Evolutionary conservation across 2,329 filamentous ascomycete genomes (phyloP).

Genomic region (Torrubiella hemipterigena): DNA sequence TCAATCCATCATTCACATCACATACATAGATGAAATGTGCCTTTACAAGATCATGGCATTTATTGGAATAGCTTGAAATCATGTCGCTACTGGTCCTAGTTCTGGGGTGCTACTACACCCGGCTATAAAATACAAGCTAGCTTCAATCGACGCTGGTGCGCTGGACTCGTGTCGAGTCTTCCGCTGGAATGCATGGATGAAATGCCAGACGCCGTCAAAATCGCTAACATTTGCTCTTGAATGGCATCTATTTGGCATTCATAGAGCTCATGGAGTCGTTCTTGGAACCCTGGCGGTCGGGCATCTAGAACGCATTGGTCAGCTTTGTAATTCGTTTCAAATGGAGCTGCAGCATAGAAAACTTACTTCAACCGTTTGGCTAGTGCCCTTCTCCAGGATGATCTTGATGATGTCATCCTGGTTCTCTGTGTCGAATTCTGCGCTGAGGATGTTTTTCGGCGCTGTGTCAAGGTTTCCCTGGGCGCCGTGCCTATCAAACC

Average conservation of each 20-base stretch:
- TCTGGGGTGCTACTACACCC: too few relatives aligned
- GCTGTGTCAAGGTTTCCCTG: conserved; percentile 71
- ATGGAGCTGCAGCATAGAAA: not conserved
- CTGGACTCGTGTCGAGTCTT: too few relatives aligned
- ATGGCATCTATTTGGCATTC: conserved; percentile 30
- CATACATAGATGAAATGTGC: too few relatives aligned
- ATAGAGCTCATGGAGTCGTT: conserved; percentile 39
- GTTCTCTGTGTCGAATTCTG: conserved; percentile 73
- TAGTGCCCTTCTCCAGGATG: conserved; percentile 66
- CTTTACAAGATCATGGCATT: too few relatives aligned
- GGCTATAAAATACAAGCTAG: too few relatives aligned
- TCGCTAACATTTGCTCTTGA: too few relatives aligned
- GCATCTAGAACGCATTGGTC: conserved; percentile 25
- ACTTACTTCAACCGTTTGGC: conserved; percentile 48
- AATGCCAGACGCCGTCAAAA: not conserved
- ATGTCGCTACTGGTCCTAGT: too few relatives aligned
- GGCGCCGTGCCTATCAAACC: conserved; percentile 57
- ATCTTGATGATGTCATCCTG: conserved; percentile 71
- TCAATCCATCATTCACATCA: too few relatives aligned
- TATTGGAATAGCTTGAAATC: too few relatives aligned
- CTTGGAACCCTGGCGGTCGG: conserved; percentile 37
- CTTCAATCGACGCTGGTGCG: too few relatives aligned
- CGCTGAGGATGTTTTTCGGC: conserved; percentile 62
- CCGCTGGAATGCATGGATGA: too few relatives aligned
- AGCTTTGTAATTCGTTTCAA: conserved; percentile 1